Base-by-base conservation (phyloP, 768 basidiomycete genomes). In the Trametes punicea region DNA sequence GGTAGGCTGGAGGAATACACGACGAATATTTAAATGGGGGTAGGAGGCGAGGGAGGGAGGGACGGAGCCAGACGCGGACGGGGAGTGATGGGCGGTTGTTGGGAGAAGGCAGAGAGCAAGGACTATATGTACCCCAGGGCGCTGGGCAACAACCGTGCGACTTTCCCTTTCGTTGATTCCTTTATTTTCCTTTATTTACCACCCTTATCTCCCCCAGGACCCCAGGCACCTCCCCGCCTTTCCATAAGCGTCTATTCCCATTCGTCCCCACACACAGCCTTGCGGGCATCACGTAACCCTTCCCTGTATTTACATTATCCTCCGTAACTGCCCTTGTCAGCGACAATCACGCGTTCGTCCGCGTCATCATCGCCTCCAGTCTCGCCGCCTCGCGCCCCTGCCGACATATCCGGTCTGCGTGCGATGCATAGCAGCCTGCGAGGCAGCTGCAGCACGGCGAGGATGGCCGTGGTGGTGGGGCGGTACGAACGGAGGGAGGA, bases 121-220 rank as follows among this genome's bases (percentile, higher is more conserved):
- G 63, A 61, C 65, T 67, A 68, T 73, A 73, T 72, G 69, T 72
- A 72, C 51, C 65, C 58, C 56, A 53, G 61, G 66, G 60, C 62
- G 62, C 66, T 55, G 59, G 60, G 63, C 60, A 55, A 30, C 58
- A 54, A 40, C 53, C 64, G 62, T 65, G 66, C 57, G 63, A 64
- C 50, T 57, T 61, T 48, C 55, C 56, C 25, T 34, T 45, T 47
- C 47, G 48, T 60, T 55, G 49, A 55, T 51, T 60, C 33, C 53
- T 60, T 60, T 60, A 55, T 55, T 59, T 59, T 54, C 52, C 47
- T 45, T 50, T 52, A 46, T 47, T 59, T 59, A 58, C 42, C 16
- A 8, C 57, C 48, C 56, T 57, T 57, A 57, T 51, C 34, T 36
- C 50, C 8, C 44, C 3, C 50, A 8, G 39, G 46, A 40, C 63